Evolutionary conservation across 495 filamentous ascomycete genomes (phyloP).

Genomic region (Penicillium waksmanii): DNA sequence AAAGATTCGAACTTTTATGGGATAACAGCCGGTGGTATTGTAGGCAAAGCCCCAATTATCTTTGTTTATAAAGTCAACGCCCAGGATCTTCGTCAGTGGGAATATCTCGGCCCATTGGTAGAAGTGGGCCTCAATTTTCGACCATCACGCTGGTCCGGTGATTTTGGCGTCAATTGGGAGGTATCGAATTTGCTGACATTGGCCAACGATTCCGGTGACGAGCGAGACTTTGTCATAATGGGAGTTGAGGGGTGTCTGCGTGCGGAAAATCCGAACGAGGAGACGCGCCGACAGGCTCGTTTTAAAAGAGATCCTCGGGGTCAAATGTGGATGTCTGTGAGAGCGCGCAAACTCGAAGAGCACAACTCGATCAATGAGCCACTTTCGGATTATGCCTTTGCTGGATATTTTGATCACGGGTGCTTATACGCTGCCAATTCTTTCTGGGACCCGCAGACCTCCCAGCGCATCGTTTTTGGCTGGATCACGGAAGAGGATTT

Average conservation of each 20-base stretch:
- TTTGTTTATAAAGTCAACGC: conserved; percentile 56
- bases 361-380: conserved; percentile 8
- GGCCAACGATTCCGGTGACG: conserved; percentile 32
- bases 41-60: conserved; percentile 47
- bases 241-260: conserved; percentile 49
- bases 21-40: conserved; percentile 57
- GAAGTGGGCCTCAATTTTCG: conserved; percentile 47
- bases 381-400: conserved; percentile 31
- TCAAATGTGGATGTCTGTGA: conserved; percentile 44
- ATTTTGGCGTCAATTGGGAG: conserved; percentile 62
- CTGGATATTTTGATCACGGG: conserved; percentile 43
- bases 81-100: conserved; percentile 52
- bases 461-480: conserved; percentile 36
- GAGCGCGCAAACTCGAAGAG: not conserved
- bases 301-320: conserved; percentile 30
- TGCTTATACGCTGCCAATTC: conserved; percentile 44
- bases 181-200: conserved; percentile 56
- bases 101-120: conserved; percentile 52
- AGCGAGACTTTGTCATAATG: conserved; percentile 53
- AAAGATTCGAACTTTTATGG: conserved; percentile 44
- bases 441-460: conserved; percentile 40
- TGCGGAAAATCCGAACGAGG: conserved; percentile 5
- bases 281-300: conserved; percentile 15
- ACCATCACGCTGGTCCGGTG: conserved; percentile 50
- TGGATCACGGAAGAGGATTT: conserved; percentile 47